These are phyloP conservation scores for Salix purpurea DNA, from an alignment of 345 rosid genomes.

Conservation along the genomic window DNA sequence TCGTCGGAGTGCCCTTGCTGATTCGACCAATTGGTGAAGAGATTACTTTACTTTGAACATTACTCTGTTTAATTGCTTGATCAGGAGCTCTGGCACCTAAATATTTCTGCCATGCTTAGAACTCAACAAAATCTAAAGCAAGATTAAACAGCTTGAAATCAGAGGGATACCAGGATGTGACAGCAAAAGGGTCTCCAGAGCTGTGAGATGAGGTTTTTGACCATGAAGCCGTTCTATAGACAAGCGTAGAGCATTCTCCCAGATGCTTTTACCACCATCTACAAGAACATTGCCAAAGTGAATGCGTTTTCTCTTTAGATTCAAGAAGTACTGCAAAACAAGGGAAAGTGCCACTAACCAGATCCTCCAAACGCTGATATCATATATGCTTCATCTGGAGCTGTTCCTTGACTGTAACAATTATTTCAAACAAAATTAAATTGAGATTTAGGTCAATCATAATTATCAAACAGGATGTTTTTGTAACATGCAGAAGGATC, in stretches of 20 bases:
- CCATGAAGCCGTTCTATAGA: conserved; percentile 53
- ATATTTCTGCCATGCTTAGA: conserved; percentile 11
- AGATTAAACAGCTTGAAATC: conserved; percentile 2
- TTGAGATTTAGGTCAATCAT: not conserved
- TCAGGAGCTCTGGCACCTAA: conserved; percentile 44
- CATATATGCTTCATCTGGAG: conserved; percentile 97
- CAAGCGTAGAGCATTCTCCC: conserved; percentile 83
- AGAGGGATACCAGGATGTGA: conserved; percentile 54
- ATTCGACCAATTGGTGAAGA: conserved; percentile 48
- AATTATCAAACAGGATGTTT: not conserved
- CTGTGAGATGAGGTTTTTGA: conserved; percentile 44
- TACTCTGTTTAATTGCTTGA: conserved; percentile 45
- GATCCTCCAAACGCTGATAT: conserved; percentile 91
- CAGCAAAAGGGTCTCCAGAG: conserved; percentile 66
- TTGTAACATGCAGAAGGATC: not conserved
- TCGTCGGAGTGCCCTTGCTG: conserved; percentile 54
- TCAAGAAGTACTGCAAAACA: not conserved
- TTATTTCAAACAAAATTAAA: conserved; percentile 7
- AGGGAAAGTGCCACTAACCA: conserved; percentile 42
- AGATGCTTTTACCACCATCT: conserved; percentile 78
- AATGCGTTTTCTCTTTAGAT: conserved; percentile 1
- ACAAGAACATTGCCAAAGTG: conserved; percentile 16
- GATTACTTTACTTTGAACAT: conserved; percentile 40
- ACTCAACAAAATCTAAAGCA: conserved; percentile 2
- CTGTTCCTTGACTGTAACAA: conserved; percentile 74